Conservation (phyloP, 2,329 filamentous ascomycete genomes). For the Parastagonospora nodorum region DNA sequence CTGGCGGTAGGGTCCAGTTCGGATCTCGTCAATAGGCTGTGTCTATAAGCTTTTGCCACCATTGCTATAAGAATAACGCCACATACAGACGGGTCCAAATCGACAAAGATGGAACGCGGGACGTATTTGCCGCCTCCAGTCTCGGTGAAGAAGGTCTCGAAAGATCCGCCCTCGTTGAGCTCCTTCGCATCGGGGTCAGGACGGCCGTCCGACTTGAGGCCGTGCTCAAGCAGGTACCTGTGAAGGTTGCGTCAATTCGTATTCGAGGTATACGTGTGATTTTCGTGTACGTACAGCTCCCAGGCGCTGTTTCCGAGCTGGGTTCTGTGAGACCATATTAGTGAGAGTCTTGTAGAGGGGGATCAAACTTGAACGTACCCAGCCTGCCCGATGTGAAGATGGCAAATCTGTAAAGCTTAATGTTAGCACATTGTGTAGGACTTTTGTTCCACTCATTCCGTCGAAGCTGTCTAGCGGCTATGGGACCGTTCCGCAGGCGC, state of each 20-base stretch:
- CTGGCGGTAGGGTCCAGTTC: conserved; percentile 69
- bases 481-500: conserved; percentile 11
- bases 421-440: conserved; percentile 16
- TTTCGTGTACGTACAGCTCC: conserved; percentile 66
- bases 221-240: conserved; percentile 75
- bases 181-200: conserved; percentile 66
- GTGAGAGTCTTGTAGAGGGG: neutral
- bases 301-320: conserved; percentile 77
- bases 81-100: conserved; percentile 70
- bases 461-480: neutral
- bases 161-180: conserved; percentile 65
- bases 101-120: conserved; percentile 73
- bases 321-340: conserved; percentile 55
- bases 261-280: conserved; percentile 9
- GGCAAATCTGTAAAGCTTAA: conserved; percentile 58
- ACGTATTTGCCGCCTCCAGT: conserved; percentile 74
- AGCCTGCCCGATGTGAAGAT: conserved; percentile 72
- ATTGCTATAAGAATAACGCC: neutral
- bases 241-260: conserved; percentile 22
- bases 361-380: neutral
- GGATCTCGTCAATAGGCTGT: conserved; percentile 73
- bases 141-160: conserved; percentile 76
- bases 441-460: neutral
- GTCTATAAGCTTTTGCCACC: conserved; percentile 18
- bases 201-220: conserved; percentile 68